A percentile compares a stretch with the other conserved stretches of the same genome.
phyloP scores from a whole-genome alignment of 1,284 basidiomycete genomes.

The Moesziomyces sp. region DNA sequence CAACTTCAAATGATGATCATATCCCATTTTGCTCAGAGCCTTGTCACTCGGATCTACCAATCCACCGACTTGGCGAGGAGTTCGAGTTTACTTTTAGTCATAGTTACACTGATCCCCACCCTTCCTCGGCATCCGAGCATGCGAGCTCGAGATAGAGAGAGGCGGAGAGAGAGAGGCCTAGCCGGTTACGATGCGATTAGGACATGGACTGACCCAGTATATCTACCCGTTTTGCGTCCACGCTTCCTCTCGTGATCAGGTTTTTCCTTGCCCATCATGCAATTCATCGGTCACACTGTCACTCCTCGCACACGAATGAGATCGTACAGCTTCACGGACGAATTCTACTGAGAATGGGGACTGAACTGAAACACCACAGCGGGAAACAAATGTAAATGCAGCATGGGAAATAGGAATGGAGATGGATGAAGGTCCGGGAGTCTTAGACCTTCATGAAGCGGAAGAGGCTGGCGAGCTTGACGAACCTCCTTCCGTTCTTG shows the following conservation, averaged over 20 bases:
- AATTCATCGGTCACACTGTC: too few species aligned
- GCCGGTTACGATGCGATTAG: too few species aligned
- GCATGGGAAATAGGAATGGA: not conserved
- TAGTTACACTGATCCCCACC: conserved; percentile 42
- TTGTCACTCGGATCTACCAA: conserved; percentile 26
- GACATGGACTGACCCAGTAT: too few species aligned
- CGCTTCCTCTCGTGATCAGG: too few species aligned
- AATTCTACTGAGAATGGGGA: not conserved
- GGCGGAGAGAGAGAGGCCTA: not conserved
- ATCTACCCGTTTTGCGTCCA: too few species aligned
- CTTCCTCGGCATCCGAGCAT: not conserved
- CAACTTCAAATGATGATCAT: conserved; percentile 24
- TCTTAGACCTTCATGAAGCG: conserved; percentile 56
- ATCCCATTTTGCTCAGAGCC: conserved; percentile 44
- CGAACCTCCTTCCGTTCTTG: conserved; percentile 61
- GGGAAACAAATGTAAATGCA: not conserved
- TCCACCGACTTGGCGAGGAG: conserved; percentile 26
- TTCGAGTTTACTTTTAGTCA: conserved; percentile 33
- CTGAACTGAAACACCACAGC: not conserved
- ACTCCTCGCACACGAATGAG: too few species aligned
- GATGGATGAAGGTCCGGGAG: not conserved
- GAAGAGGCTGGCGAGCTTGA: conserved; percentile 61
- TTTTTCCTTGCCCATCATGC: too few species aligned
- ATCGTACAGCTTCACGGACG: not conserved
- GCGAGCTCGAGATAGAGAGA: not conserved